Conservation (phyloP, 305 asterid genomes). For the Salvia sclarea region DNA sequence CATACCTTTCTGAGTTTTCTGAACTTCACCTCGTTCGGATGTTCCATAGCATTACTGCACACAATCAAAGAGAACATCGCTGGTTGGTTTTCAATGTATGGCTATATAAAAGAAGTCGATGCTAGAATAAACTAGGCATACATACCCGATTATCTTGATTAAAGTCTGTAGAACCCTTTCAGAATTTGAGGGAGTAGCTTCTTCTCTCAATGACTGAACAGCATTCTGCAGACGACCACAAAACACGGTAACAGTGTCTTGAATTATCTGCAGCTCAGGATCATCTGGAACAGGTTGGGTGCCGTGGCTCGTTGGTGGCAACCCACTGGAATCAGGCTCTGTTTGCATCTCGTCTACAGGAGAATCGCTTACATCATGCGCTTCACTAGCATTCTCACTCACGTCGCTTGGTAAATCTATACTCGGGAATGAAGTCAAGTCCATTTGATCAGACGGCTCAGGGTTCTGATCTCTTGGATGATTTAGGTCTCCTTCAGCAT, state of each 20-base stretch:
- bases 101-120: neutral
- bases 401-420: conserved; percentile 20
- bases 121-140: conserved; percentile 18
- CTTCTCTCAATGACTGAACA: conserved; percentile 58
- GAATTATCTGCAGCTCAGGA: conserved; percentile 71
- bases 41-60: conserved; percentile 80
- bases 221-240: conserved; percentile 70
- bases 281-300: conserved; percentile 61
- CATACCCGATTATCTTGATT: conserved; percentile 59
- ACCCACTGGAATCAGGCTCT: conserved; percentile 41
- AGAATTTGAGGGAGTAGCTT: conserved; percentile 52
- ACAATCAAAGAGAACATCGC: conserved; percentile 21
- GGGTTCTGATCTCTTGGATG: conserved; percentile 12
- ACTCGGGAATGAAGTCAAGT: conserved; percentile 7
- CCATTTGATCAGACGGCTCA: conserved; percentile 23
- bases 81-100: conserved; percentile 21
- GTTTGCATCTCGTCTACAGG: conserved; percentile 32
- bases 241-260: conserved; percentile 68
- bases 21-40: conserved; percentile 78
- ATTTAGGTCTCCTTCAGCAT: conserved; percentile 27
- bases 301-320: conserved; percentile 26
- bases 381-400: conserved; percentile 27
- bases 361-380: conserved; percentile 36
- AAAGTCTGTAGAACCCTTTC: conserved; percentile 56
- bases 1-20: conserved; percentile 80